These are phyloP conservation scores for Eleusine indica DNA, from an alignment of 176 grass and related monocot genomes.

Conservation along the genomic window DNA sequence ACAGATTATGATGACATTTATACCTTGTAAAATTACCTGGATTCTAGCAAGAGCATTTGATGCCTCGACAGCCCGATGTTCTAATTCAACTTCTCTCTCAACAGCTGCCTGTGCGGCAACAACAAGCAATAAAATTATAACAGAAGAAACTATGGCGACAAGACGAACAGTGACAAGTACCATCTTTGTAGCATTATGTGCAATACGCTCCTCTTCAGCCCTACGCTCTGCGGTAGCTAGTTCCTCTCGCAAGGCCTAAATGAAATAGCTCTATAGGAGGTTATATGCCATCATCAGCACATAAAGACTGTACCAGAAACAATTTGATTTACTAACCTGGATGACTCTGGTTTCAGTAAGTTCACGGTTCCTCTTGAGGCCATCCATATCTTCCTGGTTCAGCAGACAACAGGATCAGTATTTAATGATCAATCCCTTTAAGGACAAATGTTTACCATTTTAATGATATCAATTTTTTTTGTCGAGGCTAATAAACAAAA, in stretches of 20 bases:
- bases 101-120: conserved; percentile 82
- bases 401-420: conserved; percentile 38
- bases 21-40: conserved; percentile 78
- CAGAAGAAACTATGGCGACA: conserved; percentile 30
- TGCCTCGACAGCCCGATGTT: conserved; percentile 96
- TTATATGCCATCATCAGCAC: conserved; percentile 40
- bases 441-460: background rate
- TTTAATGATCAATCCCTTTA: background rate
- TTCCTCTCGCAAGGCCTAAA: conserved; percentile 93
- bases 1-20: conserved; percentile 39
- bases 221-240: conserved; percentile 79
- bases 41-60: conserved; percentile 99
- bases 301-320: conserved; percentile 16
- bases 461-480: background rate
- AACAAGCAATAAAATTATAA: conserved; percentile 29
- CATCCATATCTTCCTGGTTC: conserved; percentile 92
- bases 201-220: conserved; percentile 94
- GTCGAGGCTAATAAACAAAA: background rate
- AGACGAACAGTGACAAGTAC: conserved; percentile 36
- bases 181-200: conserved; percentile 99
- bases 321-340: conserved; percentile 61
- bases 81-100: conserved; percentile 97
- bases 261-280: conserved; percentile 27
- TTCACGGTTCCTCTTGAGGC: conserved; percentile 77
- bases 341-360: conserved; percentile 98